Evolutionary conservation across 768 basidiomycete genomes (phyloP).

Genomic region (Phanerodontia chrysosporium): DNA sequence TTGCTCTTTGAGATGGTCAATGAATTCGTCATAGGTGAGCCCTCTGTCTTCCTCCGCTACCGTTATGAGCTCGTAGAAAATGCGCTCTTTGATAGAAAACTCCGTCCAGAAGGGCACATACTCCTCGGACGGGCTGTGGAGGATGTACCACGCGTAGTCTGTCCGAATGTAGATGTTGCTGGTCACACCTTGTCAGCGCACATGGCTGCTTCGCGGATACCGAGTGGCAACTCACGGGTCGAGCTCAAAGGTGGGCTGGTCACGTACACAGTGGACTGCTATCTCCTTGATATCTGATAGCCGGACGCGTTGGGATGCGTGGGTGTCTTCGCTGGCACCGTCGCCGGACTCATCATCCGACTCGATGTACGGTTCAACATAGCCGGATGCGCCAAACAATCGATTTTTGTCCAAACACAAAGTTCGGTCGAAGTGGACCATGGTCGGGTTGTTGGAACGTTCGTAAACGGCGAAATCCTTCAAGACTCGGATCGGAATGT

Average conservation of each 20-base stretch:
- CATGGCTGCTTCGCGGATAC: too few relatives aligned
- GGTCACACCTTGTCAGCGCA: too few relatives aligned
- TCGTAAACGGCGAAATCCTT: slow-evolving; percentile 53
- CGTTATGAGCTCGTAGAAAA: slow-evolving; percentile 33
- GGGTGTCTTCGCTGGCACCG: slow-evolving; percentile 18
- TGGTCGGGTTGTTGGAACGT: slow-evolving; percentile 25
- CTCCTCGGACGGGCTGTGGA: slow-evolving; percentile 41
- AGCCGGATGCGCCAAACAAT: slow-evolving; percentile 16
- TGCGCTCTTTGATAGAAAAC: slow-evolving; percentile 48
- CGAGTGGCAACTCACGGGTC: slow-evolving; percentile 46
- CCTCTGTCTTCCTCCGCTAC: slow-evolving; percentile 16
- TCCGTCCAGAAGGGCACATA: slow-evolving; percentile 44
- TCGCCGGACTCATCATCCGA: slow-evolving; percentile 20
- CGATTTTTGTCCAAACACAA: slow-evolving; percentile 15
- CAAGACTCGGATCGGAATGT: slow-evolving; percentile 54
- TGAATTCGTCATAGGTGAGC: neutral
- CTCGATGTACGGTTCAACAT: slow-evolving; percentile 34
- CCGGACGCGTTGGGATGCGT: slow-evolving; percentile 26
- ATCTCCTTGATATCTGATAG: slow-evolving; percentile 44
- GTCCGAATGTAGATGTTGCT: slow-evolving; percentile 69
- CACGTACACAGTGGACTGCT: slow-evolving; percentile 39
- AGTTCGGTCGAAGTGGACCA: slow-evolving; percentile 37
- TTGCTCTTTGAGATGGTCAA: neutral
- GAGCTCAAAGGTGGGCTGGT: slow-evolving; percentile 21
- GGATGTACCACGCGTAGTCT: slow-evolving; percentile 64